A percentile compares a stretch with the other conserved stretches of the same genome.
These are phyloP conservation scores for Dioscorea cayenensis DNA, from an alignment of 116 monocot species.

Conservation along the genomic window DNA sequence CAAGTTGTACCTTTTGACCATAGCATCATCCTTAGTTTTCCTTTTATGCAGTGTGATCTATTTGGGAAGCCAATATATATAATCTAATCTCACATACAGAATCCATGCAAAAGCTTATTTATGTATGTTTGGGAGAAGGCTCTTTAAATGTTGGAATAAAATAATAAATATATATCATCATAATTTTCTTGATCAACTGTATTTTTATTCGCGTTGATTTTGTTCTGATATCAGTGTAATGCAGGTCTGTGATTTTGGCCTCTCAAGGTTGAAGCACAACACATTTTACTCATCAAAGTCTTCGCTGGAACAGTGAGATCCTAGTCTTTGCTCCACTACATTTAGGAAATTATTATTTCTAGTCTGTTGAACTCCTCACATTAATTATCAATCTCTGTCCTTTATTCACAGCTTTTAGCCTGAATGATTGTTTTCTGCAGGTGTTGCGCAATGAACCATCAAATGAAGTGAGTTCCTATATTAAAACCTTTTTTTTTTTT, in stretches of 20 bases:
- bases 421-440: slow-evolving; percentile 99
- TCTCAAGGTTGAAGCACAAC: slow-evolving; percentile 95
- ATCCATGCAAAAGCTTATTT: too few relatives aligned
- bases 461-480: slow-evolving; percentile 85
- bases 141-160: too few relatives aligned
- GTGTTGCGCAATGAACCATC: slow-evolving; percentile 96
- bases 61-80: too few relatives aligned
- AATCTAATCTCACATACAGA: too few relatives aligned
- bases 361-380: background rate
- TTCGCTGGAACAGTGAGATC: slow-evolving; percentile 96
- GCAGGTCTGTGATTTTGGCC: slow-evolving; percentile 99
- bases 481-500: too few relatives aligned
- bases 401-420: slow-evolving; percentile 53
- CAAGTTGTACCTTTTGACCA: too few relatives aligned
- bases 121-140: too few relatives aligned
- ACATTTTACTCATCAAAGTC: slow-evolving; percentile 96
- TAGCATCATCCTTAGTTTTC: too few relatives aligned
- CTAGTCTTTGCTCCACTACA: background rate
- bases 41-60: too few relatives aligned
- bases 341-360: background rate
- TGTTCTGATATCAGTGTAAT: slow-evolving; percentile 1
- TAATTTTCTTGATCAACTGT: too few relatives aligned
- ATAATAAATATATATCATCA: too few relatives aligned
- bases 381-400: slow-evolving; percentile 3
- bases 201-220: too few relatives aligned